These are phyloP conservation scores for Paxillus involutus DNA, from an alignment of 768 basidiomycete species.

Conservation along the genomic window DNA sequence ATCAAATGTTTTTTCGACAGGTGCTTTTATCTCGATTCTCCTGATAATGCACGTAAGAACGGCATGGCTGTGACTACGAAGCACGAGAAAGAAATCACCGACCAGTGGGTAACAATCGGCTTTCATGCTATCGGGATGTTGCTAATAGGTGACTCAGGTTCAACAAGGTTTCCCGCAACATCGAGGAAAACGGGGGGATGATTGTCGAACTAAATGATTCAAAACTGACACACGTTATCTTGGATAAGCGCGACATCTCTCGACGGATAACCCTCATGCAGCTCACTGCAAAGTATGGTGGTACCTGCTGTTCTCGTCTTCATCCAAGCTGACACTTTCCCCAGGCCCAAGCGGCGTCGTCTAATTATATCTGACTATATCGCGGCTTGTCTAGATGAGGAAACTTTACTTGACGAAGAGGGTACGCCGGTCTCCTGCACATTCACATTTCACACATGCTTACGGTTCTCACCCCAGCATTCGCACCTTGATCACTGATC, in stretches of 20 bases:
- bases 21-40: slow-evolving; percentile 87
- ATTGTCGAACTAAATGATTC: slow-evolving; percentile 68
- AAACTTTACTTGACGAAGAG: slow-evolving; percentile 81
- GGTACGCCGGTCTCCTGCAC: slow-evolving; percentile 35
- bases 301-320: neutral
- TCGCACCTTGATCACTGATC: slow-evolving; percentile 17
- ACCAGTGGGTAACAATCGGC: slow-evolving; percentile 43
- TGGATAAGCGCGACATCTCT: slow-evolving; percentile 80
- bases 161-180: slow-evolving; percentile 44
- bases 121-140: neutral
- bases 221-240: slow-evolving; percentile 82
- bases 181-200: slow-evolving; percentile 71
- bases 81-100: slow-evolving; percentile 49
- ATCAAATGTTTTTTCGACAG: slow-evolving; percentile 36
- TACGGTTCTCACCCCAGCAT: slow-evolving; percentile 16
- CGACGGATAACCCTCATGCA: slow-evolving; percentile 71
- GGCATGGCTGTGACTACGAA: slow-evolving; percentile 58
- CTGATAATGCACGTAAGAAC: slow-evolving; percentile 66
- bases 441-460: neutral
- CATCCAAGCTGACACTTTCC: slow-evolving; percentile 12
- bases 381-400: slow-evolving; percentile 77
- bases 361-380: slow-evolving; percentile 80
- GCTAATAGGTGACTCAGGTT: slow-evolving; percentile 46
- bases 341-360: slow-evolving; percentile 77
- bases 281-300: slow-evolving; percentile 66